A percentile compares a stretch with the other conserved stretches of the same genome.
phyloP scores from a whole-genome alignment of 2,329 filamentous ascomycete species.

The Dactylellina sp. region DNA sequence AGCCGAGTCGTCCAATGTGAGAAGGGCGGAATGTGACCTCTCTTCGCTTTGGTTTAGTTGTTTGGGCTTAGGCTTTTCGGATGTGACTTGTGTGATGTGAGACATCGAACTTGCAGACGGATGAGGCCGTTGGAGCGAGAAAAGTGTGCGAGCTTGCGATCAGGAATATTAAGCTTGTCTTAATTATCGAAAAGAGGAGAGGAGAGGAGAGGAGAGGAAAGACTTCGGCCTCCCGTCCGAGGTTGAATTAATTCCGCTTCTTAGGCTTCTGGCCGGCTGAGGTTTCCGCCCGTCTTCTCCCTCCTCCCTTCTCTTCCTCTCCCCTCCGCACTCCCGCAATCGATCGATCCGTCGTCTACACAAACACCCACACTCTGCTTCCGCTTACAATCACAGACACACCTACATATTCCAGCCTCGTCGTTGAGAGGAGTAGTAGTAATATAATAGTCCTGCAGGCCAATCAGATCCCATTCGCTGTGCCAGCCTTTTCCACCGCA shows the following conservation, averaged over 20 bases:
- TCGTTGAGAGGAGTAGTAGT: too few relatives aligned
- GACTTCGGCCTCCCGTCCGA: background rate
- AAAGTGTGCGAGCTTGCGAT: constrained; percentile 25
- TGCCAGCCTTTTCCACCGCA: too few relatives aligned
- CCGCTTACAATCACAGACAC: too few relatives aligned
- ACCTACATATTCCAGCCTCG: too few relatives aligned
- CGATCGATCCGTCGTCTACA: constrained; percentile 5
- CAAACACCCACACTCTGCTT: too few relatives aligned
- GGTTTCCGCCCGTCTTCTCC: constrained; percentile 28
- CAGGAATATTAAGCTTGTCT: too few relatives aligned
- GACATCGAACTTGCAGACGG: constrained; percentile 18
- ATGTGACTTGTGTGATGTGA: constrained; percentile 10
- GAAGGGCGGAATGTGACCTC: background rate
- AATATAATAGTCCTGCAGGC: too few relatives aligned
- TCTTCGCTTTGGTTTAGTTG: background rate
- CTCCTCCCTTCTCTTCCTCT: constrained; percentile 11
- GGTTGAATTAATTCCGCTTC: background rate
- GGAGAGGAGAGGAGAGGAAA: too few relatives aligned
- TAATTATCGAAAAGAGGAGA: too few relatives aligned
- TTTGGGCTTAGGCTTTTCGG: too few relatives aligned
- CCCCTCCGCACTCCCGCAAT: too few relatives aligned
- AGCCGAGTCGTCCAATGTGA: constrained; percentile 6
- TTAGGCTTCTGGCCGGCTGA: constrained; percentile 17
- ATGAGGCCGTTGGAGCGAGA: constrained; percentile 41
- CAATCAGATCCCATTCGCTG: too few relatives aligned